Base-by-base conservation (phyloP, 164 flowering plant genomes). In the Liriodendron chinense region DNA sequence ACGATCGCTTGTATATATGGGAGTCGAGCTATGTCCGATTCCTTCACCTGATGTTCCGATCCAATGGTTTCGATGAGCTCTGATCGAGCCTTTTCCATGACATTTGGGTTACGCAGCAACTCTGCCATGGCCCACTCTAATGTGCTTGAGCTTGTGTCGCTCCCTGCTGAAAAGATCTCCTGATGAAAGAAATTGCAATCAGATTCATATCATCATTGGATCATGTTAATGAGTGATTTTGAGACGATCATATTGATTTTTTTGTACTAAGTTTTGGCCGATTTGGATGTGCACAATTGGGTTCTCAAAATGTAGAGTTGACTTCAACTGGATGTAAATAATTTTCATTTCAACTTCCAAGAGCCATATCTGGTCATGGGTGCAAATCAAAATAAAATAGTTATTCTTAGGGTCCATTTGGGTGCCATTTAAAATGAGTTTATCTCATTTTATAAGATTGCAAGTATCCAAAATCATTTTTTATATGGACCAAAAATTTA, bases 91-190 rank as follows among this genome's bases (percentile, higher is more conserved):
- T 63, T 75, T 28, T 49, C 53, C 70, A 78, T 72, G n/a, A 47
- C 20, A 1, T 70, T 43, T n/a, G 81, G 81, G 53, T 78, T 70
- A 23, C 34, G 70, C 5, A 78, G 57, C 14, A 78, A 28, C 56
- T 75, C 81, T 20, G 81, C 74, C 77, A 78, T 74, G 8, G 81
- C 81, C 81, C 81, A 78, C 53, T 78, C 81, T 26, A 78, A 2
- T 21, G 81, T 75, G 49, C 20, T 47, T 18, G 81, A 78, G 24
- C 65, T 78, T 3, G 78, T 78, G 9, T 78, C 81, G 13, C 66
- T 75, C 50, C 81, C 81, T 2, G 81, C 81, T 0, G 18, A 21
- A 47, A 74, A 78, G 64, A 78, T 18, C 66, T 78, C 80, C 80
- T 78, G 61, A 64, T 56, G 10, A 24, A 21, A 21, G 25, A 12